These are phyloP conservation scores for Lentinula sp. DNA, from an alignment of 768 basidiomycete species.

Conservation along the genomic window DNA sequence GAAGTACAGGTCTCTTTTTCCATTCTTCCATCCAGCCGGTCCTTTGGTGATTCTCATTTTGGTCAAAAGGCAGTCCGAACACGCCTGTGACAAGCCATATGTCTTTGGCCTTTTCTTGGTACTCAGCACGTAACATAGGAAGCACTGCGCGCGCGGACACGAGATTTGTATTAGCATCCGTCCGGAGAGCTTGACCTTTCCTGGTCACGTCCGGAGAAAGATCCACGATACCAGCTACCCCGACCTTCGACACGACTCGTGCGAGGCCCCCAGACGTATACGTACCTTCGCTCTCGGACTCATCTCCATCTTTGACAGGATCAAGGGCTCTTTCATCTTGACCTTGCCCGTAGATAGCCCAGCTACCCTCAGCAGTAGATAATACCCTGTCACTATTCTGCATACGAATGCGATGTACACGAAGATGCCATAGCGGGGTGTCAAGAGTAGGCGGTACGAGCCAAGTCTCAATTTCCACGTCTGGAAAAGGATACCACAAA, in stretches of 20 bases:
- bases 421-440: constrained; percentile 62
- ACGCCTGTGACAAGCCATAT: constrained; percentile 62
- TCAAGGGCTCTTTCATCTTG: constrained; percentile 37
- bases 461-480: constrained; percentile 71
- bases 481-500: constrained; percentile 73
- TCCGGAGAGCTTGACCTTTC: constrained; percentile 43
- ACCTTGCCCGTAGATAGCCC: constrained; percentile 43
- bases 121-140: constrained; percentile 52
- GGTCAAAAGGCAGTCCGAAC: constrained; percentile 46
- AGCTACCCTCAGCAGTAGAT: constrained; percentile 30
- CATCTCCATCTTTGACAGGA: constrained; percentile 13
- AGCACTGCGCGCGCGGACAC: constrained; percentile 62
- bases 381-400: constrained; percentile 1
- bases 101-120: constrained; percentile 26
- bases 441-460: constrained; percentile 55
- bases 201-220: constrained; percentile 19
- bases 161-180: constrained; percentile 70
- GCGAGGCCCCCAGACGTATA: constrained; percentile 35
- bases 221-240: constrained; percentile 57
- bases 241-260: constrained; percentile 53
- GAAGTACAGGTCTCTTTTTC: constrained; percentile 1
- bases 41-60: background rate
- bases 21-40: constrained; percentile 2
- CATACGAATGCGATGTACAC: constrained; percentile 45
- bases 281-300: background rate